Conservation (phyloP, 139 green algal species). For the Closterium sp. region DNA sequence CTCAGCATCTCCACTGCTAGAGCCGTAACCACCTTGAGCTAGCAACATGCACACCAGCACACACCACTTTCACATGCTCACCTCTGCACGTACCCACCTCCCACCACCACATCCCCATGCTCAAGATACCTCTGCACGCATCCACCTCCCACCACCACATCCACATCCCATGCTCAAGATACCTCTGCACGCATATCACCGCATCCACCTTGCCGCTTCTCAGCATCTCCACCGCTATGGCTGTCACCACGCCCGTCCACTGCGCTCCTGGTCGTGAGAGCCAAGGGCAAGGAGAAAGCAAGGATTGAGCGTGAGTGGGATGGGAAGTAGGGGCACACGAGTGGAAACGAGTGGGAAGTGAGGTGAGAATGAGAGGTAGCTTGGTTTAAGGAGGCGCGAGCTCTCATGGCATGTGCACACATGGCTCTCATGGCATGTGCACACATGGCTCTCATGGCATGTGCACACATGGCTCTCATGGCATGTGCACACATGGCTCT, state of each 20-base stretch:
- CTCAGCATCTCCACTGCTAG: slow-evolving; percentile 74
- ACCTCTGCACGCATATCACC: slow-evolving; percentile 89
- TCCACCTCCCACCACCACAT: no score
- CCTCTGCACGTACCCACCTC: no score
- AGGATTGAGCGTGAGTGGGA: not conserved
- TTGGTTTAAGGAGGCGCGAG: no score
- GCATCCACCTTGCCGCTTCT: slow-evolving; percentile 81
- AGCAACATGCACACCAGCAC: no score
- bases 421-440: no score
- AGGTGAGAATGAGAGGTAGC: not conserved
- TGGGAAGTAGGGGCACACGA: not conserved
- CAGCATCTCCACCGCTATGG: slow-evolving; percentile 74
- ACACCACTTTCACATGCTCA: no score
- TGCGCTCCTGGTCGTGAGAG: slow-evolving; percentile 70
- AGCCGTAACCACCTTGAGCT: slow-evolving; percentile 83
- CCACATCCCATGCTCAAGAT: slow-evolving; percentile 60
- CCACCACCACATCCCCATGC: no score
- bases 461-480: no score
- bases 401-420: no score
- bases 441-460: no score
- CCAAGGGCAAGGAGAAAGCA: not conserved
- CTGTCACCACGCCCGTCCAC: slow-evolving; percentile 93
- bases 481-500: no score
- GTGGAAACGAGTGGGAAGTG: not conserved
- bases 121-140: no score